Base-by-base conservation (phyloP, 805 yeast species). In the Scheffersomyces coipomensis region DNA sequence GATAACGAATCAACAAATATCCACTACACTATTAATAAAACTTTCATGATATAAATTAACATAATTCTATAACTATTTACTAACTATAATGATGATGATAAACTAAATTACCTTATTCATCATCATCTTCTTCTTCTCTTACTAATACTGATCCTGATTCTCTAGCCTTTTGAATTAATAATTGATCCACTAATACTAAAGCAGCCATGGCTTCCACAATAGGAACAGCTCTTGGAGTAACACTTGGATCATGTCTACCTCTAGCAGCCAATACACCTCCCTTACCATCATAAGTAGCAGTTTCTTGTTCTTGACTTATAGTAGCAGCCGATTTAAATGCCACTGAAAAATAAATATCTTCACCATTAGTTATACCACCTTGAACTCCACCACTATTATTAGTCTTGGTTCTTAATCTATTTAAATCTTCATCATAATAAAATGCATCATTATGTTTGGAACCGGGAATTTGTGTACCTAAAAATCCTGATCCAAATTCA, bases 291-390 rank as follows among this genome's bases (percentile, higher is more conserved):
- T 90, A 93, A 34, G 93, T 78, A 19, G 88, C 79, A 13, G 99
- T 93, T 30, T 73, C 66, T 72, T 93, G 99, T 55, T 85, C 93
- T 72, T 90, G 95, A 37, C 93, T 81, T 51, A 93, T 93, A 30
- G 99, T 93, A 36, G 99, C 99, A 13, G 96, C 97, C 2, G 98
- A 90, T 72, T 93, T 93, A 80, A 93, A 93, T 3, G 98, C 97
- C 33, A 93, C 91, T 19, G 87, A 84, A 65, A 93, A 93, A 71
- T 85, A 93, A 56, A 93, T 86, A 66, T 86, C 76, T 66, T 93
- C 99, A 52, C 99, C 99, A 60, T 93, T 93, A 37, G 96, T 71
- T 58, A 93, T 93, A 58, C 99, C 99, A 58, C 99, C 99, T 73
- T 93, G 99, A 47, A 89, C 80, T 68, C 99, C 99, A 53, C 98